Conservation (phyloP, 2,329 filamentous ascomycete genomes). For the Pseudocercospora ulei region DNA sequence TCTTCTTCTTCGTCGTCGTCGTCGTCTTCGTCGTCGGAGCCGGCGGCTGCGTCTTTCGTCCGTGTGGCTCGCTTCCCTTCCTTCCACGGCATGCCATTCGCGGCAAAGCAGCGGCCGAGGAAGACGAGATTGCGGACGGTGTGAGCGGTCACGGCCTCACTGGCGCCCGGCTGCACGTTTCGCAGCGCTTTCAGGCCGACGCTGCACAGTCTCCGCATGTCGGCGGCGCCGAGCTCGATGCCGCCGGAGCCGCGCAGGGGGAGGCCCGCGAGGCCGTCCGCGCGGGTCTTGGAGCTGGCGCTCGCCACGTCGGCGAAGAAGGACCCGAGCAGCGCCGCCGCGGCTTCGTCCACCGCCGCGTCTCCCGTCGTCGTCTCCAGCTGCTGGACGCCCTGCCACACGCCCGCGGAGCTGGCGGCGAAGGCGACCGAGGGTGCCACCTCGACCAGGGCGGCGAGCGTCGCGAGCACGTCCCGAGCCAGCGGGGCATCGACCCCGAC, state of each 20-base stretch:
- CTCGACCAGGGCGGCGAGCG: conserved; percentile 58
- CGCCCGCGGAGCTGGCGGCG: conserved; percentile 47
- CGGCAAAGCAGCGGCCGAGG: conserved; percentile 56
- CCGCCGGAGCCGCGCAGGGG: conserved; percentile 62
- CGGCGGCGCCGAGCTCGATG: conserved; percentile 54
- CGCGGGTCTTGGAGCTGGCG: conserved; percentile 45
- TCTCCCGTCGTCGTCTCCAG: conserved; percentile 61
- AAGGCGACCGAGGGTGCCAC: conserved; percentile 57
- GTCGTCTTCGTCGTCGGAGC: conserved; percentile 35
- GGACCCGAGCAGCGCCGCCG: conserved; percentile 62
- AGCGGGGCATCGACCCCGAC: conserved; percentile 59
- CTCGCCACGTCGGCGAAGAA: conserved; percentile 72
- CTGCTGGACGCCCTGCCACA: conserved; percentile 62
- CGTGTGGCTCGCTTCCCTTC: no score
- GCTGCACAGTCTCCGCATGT: conserved; percentile 52
- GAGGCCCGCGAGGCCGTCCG: conserved; percentile 45
- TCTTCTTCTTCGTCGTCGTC: conserved; percentile 41
- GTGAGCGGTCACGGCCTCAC: conserved; percentile 67
- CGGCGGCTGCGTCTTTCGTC: conserved; percentile 39
- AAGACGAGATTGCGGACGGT: conserved; percentile 74
- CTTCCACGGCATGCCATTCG: conserved; percentile 47
- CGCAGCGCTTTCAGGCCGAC: conserved; percentile 52
- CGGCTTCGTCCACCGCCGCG: conserved; percentile 63
- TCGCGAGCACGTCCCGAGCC: conserved; percentile 61
- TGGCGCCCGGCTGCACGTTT: conserved; percentile 47